These are phyloP conservation scores for Hypsizygus marmoreus DNA, from an alignment of 768 basidiomycete species.

Conservation along the genomic window DNA sequence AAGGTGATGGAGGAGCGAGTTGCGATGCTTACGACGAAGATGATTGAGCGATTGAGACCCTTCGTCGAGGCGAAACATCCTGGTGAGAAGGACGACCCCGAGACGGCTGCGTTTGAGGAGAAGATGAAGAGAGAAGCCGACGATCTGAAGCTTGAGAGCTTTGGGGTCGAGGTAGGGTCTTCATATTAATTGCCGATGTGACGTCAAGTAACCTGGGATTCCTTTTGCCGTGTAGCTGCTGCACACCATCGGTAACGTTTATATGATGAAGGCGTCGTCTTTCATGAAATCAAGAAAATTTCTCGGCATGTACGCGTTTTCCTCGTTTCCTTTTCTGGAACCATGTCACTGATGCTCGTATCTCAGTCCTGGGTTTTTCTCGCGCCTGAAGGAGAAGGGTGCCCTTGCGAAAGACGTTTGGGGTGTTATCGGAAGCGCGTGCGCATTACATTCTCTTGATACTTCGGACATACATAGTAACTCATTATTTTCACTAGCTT, in stretches of 20 bases:
- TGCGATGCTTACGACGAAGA: constrained; percentile 70
- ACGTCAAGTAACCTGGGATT: too few species aligned
- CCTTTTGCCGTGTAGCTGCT: constrained; percentile 54
- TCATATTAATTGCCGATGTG: too few species aligned
- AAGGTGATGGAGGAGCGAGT: constrained; percentile 82
- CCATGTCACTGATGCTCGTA: constrained; percentile 1
- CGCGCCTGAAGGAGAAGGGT: constrained; percentile 92
- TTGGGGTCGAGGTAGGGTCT: constrained; percentile 84
- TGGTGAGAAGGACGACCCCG: constrained; percentile 77
- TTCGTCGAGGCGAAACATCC: constrained; percentile 90
- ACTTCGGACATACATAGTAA: not conserved
- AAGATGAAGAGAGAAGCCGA: constrained; percentile 84
- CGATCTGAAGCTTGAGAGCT: constrained; percentile 95
- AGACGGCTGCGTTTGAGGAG: constrained; percentile 77
- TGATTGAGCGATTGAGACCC: constrained; percentile 83
- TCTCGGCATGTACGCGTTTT: constrained; percentile 73
- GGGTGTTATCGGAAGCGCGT: constrained; percentile 96
- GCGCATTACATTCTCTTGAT: constrained; percentile 34
- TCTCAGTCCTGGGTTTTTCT: constrained; percentile 85
- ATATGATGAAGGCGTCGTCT: constrained; percentile 90
- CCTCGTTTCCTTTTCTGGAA: constrained; percentile 1
- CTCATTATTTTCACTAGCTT: constrained; percentile 38
- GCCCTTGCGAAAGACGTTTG: constrained; percentile 93
- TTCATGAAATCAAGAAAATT: constrained; percentile 91
- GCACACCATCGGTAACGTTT: constrained; percentile 89